Evolutionary conservation across 1,284 basidiomycete species (phyloP).

Genomic region (Cutaneotrichosporon dermatis): DNA sequence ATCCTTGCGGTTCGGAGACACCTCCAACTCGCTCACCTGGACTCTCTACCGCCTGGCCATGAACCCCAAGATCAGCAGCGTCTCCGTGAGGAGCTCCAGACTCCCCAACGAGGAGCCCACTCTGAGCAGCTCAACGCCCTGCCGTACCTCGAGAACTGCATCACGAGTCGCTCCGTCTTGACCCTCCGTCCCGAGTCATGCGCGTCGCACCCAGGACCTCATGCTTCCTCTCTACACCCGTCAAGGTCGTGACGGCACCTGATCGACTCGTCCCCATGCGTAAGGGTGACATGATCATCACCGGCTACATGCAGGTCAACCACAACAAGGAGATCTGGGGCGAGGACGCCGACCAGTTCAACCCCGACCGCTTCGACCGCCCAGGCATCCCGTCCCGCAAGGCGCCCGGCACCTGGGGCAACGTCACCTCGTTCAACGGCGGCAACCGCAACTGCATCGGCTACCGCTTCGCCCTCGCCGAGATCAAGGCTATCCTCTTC

Average conservation of each 20-base stretch:
- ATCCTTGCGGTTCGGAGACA: slow-evolving; percentile 65
- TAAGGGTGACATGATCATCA: slow-evolving; percentile 37
- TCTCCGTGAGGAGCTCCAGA: slow-evolving; percentile 57
- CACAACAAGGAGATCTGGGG: slow-evolving; percentile 62
- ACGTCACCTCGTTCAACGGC: slow-evolving; percentile 55
- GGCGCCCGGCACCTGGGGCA: neutral
- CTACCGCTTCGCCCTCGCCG: slow-evolving; percentile 60
- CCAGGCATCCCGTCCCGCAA: slow-evolving; percentile 20
- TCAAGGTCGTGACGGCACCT: slow-evolving; percentile 48
- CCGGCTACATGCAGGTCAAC: slow-evolving; percentile 62
- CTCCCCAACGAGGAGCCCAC: slow-evolving; percentile 44
- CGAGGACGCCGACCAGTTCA: slow-evolving; percentile 62
- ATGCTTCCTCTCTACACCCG: slow-evolving; percentile 57
- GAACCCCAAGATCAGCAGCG: slow-evolving; percentile 56
- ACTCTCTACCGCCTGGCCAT: slow-evolving; percentile 63
- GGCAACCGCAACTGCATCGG: slow-evolving; percentile 63
- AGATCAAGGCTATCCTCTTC: slow-evolving; percentile 59
- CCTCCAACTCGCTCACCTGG: slow-evolving; percentile 67
- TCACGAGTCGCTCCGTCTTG: slow-evolving; percentile 65
- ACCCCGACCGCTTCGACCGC: slow-evolving; percentile 35
- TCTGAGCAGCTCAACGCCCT: slow-evolving; percentile 50
- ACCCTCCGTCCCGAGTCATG: slow-evolving; percentile 56
- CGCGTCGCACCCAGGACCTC: slow-evolving; percentile 54
- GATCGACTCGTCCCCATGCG: slow-evolving; percentile 37
- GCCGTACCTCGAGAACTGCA: slow-evolving; percentile 59